phyloP scores from a whole-genome alignment of 2,329 filamentous ascomycete genomes.

The Clonostachys rhizophaga region DNA sequence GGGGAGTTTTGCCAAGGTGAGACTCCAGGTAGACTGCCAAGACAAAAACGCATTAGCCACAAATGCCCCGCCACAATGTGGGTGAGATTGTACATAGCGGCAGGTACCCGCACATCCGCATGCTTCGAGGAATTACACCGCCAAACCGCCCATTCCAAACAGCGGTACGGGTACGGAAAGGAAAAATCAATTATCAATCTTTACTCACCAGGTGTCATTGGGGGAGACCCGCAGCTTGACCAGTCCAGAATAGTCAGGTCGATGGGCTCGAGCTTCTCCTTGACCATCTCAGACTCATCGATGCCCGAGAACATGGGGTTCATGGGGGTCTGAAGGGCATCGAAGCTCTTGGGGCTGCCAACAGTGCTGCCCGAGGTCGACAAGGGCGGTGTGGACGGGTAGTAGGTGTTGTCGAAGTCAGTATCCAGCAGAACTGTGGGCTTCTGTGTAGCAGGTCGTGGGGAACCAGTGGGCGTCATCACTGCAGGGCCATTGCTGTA shows the following conservation, averaged over 20 bases:
- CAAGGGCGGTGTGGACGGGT: conserved; percentile 81
- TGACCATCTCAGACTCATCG: conserved; percentile 58
- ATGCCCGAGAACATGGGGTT: conserved; percentile 74
- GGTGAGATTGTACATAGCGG: neutral
- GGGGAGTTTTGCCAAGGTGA: conserved; percentile 42
- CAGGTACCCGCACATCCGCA: neutral
- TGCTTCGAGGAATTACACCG: neutral
- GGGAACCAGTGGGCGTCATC: conserved; percentile 73
- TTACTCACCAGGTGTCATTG: conserved; percentile 83
- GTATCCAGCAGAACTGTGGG: conserved; percentile 76
- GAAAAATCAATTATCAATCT: neutral
- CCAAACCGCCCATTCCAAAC: neutral
- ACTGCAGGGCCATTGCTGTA: conserved; percentile 54
- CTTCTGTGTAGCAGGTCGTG: conserved; percentile 67
- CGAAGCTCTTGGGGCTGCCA: conserved; percentile 78
- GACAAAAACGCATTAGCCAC: conserved; percentile 21
- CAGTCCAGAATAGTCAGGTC: conserved; percentile 77
- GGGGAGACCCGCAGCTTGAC: conserved; percentile 73
- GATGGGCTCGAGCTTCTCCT: conserved; percentile 66
- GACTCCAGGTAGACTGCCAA: conserved; percentile 43
- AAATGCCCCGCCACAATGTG: conserved; percentile 11
- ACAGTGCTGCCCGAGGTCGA: conserved; percentile 81
- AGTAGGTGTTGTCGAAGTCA: conserved; percentile 68
- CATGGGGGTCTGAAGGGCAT: conserved; percentile 76
- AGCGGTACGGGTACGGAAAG: neutral